Evolutionary conservation across 2,329 filamentous ascomycete genomes (phyloP).

Genomic region (Piedraia hortae): DNA sequence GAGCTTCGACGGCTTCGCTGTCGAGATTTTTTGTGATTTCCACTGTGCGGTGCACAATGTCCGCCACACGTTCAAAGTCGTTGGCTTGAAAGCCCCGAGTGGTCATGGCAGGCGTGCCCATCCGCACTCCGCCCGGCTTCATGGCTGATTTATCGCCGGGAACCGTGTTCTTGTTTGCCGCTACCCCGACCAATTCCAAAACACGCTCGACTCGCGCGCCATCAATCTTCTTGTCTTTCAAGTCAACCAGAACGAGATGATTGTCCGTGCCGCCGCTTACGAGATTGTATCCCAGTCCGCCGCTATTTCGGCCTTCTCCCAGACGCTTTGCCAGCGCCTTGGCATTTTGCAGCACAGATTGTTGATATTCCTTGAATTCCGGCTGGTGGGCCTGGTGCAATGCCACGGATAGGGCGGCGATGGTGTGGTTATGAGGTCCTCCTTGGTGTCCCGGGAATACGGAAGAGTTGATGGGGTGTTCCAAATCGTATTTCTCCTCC

Average conservation of each 20-base stretch:
- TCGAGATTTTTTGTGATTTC: conserved; percentile 51
- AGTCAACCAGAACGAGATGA: conserved; percentile 77
- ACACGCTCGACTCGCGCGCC: conserved; percentile 87
- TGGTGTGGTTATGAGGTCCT: conserved; percentile 97
- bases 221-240: conserved; percentile 70
- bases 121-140: conserved; percentile 72
- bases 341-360: conserved; percentile 77
- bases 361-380: conserved; percentile 85
- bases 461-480: conserved; percentile 92
- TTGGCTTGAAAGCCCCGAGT: conserved; percentile 72
- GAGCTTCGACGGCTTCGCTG: conserved; percentile 41
- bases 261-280: conserved; percentile 92
- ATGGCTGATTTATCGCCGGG: conserved; percentile 85
- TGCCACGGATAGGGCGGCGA: conserved; percentile 83
- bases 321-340: conserved; percentile 55
- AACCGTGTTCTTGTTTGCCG: conserved; percentile 98
- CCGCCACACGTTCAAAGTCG: conserved; percentile 67
- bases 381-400: conserved; percentile 75
- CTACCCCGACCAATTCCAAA: conserved; percentile 91
- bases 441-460: conserved; percentile 98
- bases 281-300: conserved; percentile 58
- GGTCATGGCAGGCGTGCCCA: conserved; percentile 94
- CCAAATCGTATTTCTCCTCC: conserved; percentile 56
- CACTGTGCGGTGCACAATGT: conserved; percentile 63
- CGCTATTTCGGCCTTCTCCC: conserved; percentile 40